phyloP scores from a whole-genome alignment of 345 rosid genomes.

The Sonneratia alba region DNA sequence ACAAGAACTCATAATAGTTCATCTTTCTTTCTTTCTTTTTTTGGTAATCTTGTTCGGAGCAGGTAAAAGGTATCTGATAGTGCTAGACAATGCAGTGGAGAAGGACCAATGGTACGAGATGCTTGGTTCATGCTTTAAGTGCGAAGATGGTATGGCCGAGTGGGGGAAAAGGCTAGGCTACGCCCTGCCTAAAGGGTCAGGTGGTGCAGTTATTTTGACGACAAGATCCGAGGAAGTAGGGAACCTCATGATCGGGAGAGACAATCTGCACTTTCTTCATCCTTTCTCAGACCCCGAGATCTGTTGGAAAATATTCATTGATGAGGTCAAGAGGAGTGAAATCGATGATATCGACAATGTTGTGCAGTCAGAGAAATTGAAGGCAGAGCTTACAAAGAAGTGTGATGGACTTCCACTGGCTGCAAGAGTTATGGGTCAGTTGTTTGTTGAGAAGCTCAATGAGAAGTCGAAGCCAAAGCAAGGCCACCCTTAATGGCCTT shows the following conservation, averaged over 20 bases:
- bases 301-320: slow-evolving; percentile 3
- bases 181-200: slow-evolving; percentile 16
- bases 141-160: background rate
- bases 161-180: background rate
- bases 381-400: background rate
- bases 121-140: background rate
- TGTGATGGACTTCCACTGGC: slow-evolving; percentile 1
- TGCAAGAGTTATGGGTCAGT: slow-evolving; percentile 5
- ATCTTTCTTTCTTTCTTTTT: too few species aligned
- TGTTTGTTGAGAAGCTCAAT: background rate
- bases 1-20: too few species aligned
- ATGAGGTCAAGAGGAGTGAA: background rate
- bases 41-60: background rate
- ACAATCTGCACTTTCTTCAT: slow-evolving; percentile 3
- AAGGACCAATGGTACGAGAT: background rate
- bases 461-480: background rate
- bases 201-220: slow-evolving; percentile 16
- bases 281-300: slow-evolving; percentile 1
- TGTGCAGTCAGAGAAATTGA: background rate
- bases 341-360: background rate
- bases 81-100: slow-evolving; percentile 11
- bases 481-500: background rate
- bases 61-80: slow-evolving; percentile 19
- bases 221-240: slow-evolving; percentile 5
- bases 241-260: slow-evolving; percentile 8